Conservation (phyloP, 1,139 yeast species). For the Hemisphaericaspora xylofermentans region DNA sequence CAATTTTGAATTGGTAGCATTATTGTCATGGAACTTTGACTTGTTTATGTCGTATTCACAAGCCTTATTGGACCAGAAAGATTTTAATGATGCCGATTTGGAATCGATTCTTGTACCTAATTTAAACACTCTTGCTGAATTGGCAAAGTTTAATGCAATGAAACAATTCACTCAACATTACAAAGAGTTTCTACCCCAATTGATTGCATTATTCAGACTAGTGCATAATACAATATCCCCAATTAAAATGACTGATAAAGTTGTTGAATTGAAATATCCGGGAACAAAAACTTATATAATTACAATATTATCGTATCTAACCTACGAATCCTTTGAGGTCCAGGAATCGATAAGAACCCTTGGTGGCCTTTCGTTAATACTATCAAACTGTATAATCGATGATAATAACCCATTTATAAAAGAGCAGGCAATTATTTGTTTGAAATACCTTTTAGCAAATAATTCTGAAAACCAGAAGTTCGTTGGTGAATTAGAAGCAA, state of each 20-base stretch:
- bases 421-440: constrained; percentile 79
- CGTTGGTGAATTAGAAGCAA: constrained; percentile 54
- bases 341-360: constrained; percentile 68
- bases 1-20: constrained; percentile 47
- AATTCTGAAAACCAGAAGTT: constrained; percentile 72
- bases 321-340: constrained; percentile 47
- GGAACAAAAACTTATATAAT: constrained; percentile 59
- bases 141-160: constrained; percentile 52
- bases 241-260: constrained; percentile 28
- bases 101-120: constrained; percentile 22
- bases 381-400: constrained; percentile 84
- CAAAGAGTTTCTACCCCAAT: constrained; percentile 37
- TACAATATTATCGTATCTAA: constrained; percentile 59
- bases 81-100: constrained; percentile 12
- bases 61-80: constrained; percentile 13
- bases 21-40: constrained; percentile 56
- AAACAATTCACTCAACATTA: constrained; percentile 51
- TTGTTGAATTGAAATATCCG: constrained; percentile 51
- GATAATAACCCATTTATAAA: constrained; percentile 85
- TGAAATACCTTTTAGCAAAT: constrained; percentile 62
- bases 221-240: constrained; percentile 50
- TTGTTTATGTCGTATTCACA: constrained; percentile 27
- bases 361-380: constrained; percentile 68
- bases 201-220: constrained; percentile 45
- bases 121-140: constrained; percentile 53